Conservation (phyloP, 208 protist genomes). For the Acanthamoeba lenticulata region DNA sequence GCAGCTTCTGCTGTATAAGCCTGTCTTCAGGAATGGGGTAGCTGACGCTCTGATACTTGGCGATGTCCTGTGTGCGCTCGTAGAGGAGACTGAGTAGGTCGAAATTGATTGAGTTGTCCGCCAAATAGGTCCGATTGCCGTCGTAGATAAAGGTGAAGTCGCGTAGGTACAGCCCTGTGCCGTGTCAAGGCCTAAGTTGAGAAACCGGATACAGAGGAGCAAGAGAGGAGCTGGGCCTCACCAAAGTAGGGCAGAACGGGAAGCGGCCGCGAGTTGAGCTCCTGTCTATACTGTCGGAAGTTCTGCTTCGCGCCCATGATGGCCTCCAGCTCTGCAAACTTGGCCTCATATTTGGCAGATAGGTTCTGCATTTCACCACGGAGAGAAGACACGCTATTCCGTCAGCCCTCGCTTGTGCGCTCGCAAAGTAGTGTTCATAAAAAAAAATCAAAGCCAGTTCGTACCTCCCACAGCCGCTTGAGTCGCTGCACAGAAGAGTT, state of each 20-base stretch:
- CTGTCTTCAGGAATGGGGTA: not conserved
- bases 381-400: not conserved
- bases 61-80: slow-evolving; percentile 15
- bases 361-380: not conserved
- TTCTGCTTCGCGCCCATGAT: slow-evolving; percentile 30
- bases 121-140: slow-evolving; percentile 19
- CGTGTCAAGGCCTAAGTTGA: not conserved
- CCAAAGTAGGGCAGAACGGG: slow-evolving; percentile 24
- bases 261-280: not conserved
- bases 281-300: slow-evolving; percentile 4
- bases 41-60: not conserved
- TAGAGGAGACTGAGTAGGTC: slow-evolving; percentile 22
- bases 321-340: not conserved
- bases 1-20: not conserved
- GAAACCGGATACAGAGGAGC: not conserved
- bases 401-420: too few relatives aligned
- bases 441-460: too few relatives aligned
- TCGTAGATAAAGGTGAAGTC: slow-evolving; percentile 64
- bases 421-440: too few relatives aligned
- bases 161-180: not conserved
- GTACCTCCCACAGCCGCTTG: slow-evolving; percentile 15
- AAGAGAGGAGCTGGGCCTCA: not conserved
- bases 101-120: slow-evolving; percentile 44
- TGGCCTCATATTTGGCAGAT: not conserved
- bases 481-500: slow-evolving; percentile 9